These are phyloP conservation scores for Stipa capillata DNA, from an alignment of 176 grass and related monocot species.

Conservation along the genomic window DNA sequence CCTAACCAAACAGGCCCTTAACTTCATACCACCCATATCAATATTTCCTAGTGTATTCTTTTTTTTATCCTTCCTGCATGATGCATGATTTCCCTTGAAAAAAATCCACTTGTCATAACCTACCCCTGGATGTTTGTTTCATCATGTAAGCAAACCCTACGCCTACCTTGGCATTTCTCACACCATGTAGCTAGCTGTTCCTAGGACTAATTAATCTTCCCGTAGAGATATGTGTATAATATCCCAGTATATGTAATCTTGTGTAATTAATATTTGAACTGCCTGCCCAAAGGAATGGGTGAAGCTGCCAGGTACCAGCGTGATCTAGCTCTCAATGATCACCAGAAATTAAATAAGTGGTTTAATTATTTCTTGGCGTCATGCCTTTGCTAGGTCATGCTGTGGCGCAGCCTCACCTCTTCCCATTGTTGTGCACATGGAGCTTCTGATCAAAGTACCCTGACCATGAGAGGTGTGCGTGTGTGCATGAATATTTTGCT, in stretches of 20 bases:
- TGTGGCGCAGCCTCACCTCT: conserved; percentile 70
- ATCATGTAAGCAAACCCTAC: not conserved
- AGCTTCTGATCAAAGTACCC: not conserved
- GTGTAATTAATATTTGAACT: conserved; percentile 25
- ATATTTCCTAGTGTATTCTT: not conserved
- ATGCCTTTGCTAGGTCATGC: conserved; percentile 77
- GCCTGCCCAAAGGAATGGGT: conserved; percentile 61
- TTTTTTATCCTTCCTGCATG: not conserved
- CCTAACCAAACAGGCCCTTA: no score
- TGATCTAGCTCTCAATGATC: conserved; percentile 69
- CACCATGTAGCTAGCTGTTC: not conserved
- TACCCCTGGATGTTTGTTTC: not conserved
- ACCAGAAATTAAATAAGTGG: no score
- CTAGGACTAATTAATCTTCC: not conserved
- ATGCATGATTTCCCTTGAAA: not conserved
- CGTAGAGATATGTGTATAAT: not conserved
- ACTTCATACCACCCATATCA: not conserved
- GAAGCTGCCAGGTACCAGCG: conserved; percentile 94
- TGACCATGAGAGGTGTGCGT: not conserved
- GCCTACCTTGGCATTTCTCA: not conserved
- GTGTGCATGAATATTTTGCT: not conserved
- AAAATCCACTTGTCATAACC: not conserved
- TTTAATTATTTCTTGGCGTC: conserved; percentile 18
- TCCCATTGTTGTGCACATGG: conserved; percentile 28
- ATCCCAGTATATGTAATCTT: not conserved